These are phyloP conservation scores for Croton laevigatus DNA, from an alignment of 441 rosid genomes.

Conservation along the genomic window DNA sequence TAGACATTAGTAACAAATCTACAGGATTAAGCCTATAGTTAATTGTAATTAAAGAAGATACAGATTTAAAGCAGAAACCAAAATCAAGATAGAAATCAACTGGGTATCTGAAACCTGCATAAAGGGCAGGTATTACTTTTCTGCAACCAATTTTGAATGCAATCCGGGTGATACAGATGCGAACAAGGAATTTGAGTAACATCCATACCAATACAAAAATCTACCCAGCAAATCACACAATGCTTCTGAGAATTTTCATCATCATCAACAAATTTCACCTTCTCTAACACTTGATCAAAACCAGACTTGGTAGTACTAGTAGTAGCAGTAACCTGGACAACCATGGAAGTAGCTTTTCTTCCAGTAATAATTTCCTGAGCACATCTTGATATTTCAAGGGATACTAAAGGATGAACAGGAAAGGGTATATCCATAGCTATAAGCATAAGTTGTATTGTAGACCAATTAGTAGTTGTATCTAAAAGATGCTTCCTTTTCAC, in stretches of 20 bases:
- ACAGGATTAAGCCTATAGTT: no score
- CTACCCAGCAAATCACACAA: conserved; percentile 32
- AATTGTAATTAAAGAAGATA: not conserved
- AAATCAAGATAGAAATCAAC: not conserved
- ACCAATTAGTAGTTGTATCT: not conserved
- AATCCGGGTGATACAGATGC: conserved; percentile 26
- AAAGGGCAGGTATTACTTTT: conserved; percentile 23
- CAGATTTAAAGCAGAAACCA: no score
- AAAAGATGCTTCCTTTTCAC: conserved; percentile 1
- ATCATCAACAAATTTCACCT: not conserved
- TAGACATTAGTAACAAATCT: no score
- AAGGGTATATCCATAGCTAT: conserved; percentile 10
- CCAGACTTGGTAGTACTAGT: not conserved
- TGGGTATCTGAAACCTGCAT: conserved; percentile 14
- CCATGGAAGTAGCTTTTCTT: not conserved
- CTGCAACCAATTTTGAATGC: conserved; percentile 23
- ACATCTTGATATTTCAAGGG: not conserved
- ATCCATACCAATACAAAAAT: conserved; percentile 17
- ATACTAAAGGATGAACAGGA: not conserved
- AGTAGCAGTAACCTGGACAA: not conserved
- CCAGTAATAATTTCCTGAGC: conserved; percentile 6
- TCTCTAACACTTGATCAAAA: conserved; percentile 9
- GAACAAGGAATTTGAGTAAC: conserved; percentile 18
- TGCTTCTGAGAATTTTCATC: not conserved
- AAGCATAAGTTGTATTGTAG: not conserved